Percentiles rank a stretch among this genome's conserved stretches.
Conservation (phyloP, 257 asterid genomes). For the Solanum habrochaites region DNA sequence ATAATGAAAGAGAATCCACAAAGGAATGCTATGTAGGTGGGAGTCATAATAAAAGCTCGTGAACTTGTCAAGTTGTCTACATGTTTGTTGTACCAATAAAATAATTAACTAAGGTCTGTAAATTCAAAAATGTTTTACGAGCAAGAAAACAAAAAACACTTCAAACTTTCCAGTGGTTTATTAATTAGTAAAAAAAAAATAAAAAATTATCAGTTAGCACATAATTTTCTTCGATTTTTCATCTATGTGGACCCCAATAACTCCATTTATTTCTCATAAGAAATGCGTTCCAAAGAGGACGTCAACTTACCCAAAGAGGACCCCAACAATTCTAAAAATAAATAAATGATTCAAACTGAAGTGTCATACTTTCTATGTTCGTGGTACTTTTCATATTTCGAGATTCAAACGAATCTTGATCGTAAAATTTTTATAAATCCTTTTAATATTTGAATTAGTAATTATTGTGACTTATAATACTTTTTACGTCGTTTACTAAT, state of each 20-base stretch:
- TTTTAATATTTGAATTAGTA: too few species aligned
- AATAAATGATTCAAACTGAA: not conserved
- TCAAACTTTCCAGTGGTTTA: not conserved
- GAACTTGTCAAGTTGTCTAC: not conserved
- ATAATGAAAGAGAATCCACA: not conserved
- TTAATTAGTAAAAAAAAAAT: not conserved
- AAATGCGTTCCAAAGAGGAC: not conserved
- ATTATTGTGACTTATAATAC: too few species aligned
- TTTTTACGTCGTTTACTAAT: too few species aligned
- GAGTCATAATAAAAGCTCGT: not conserved
- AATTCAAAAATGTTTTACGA: not conserved
- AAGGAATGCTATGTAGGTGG: not conserved
- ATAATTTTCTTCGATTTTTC: not conserved
- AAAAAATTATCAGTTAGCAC: not conserved
- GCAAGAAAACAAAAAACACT: not conserved
- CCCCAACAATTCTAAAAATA: not conserved
- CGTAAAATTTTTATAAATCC: accelerated
- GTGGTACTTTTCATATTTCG: too few species aligned
- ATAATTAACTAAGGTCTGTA: not conserved
- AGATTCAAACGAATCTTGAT: too few species aligned
- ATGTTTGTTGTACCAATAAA: not conserved
- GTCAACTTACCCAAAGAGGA: not conserved
- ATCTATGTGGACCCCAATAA: not conserved
- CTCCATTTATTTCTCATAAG: not conserved
- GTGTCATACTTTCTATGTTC: not conserved